phyloP scores from a whole-genome alignment of 148 eudicot genomes.

The Silene latifolia region DNA sequence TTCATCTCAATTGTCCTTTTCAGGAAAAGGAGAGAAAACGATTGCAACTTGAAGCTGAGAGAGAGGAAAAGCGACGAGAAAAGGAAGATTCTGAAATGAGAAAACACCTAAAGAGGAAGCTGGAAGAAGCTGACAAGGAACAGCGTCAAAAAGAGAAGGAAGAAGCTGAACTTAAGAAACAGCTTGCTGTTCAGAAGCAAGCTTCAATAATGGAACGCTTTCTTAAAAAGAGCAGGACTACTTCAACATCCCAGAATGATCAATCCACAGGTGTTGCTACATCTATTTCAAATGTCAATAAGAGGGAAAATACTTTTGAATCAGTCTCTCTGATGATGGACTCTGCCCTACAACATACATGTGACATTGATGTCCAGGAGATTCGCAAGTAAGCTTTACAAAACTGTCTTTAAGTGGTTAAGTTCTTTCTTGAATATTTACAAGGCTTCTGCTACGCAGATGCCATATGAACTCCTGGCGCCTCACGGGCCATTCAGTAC shows the following conservation, averaged over 20 bases:
- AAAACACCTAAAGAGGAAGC: slow-evolving; percentile 65
- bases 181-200: slow-evolving; percentile 66
- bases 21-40: slow-evolving; percentile 83
- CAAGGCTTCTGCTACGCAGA: slow-evolving; percentile 39
- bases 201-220: slow-evolving; percentile 93
- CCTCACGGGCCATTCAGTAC: slow-evolving; percentile 44
- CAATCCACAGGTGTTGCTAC: slow-evolving; percentile 27
- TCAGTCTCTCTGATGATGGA: slow-evolving; percentile 65
- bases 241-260: slow-evolving; percentile 31
- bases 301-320: slow-evolving; percentile 23
- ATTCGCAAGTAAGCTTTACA: slow-evolving; percentile 49
- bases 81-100: slow-evolving; percentile 67
- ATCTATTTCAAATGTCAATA: slow-evolving; percentile 26
- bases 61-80: slow-evolving; percentile 69
- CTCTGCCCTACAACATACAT: slow-evolving; percentile 46
- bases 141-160: slow-evolving; percentile 75
- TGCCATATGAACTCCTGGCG: slow-evolving; percentile 69
- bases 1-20: slow-evolving; percentile 10
- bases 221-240: slow-evolving; percentile 56
- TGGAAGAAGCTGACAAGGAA: slow-evolving; percentile 81
- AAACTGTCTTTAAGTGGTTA: neutral
- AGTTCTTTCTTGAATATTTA: neutral
- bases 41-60: slow-evolving; percentile 75
- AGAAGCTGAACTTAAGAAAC: slow-evolving; percentile 76
- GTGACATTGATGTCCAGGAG: slow-evolving; percentile 36